Conservation (phyloP, 495 filamentous ascomycete genomes). For the Penicillium egyptiacum region DNA sequence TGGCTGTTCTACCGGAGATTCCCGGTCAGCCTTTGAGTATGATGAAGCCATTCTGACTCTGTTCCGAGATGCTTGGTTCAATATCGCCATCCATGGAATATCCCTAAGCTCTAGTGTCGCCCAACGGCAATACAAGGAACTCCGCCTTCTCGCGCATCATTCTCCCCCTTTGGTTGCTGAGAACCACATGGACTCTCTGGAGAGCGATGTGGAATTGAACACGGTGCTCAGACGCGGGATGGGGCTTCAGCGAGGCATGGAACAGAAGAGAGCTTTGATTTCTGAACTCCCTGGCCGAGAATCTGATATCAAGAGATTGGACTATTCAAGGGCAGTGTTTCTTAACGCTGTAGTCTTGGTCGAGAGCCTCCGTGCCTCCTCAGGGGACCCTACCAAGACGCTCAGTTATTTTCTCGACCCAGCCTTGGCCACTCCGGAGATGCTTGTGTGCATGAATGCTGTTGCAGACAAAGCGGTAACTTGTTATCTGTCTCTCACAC, state of each 20-base stretch:
- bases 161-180: conserved; percentile 83
- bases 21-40: conserved; percentile 36
- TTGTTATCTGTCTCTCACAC: conserved; percentile 68
- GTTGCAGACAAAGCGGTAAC: conserved; percentile 73
- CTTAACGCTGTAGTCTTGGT: conserved; percentile 82
- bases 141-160: conserved; percentile 78
- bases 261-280: conserved; percentile 76
- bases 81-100: conserved; percentile 91
- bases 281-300: conserved; percentile 71
- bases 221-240: conserved; percentile 82
- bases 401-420: conserved; percentile 91
- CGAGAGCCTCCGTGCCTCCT: conserved; percentile 76
- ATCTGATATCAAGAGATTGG: conserved; percentile 72
- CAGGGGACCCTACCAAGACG: conserved; percentile 83
- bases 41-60: conserved; percentile 65
- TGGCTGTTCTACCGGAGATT: conserved; percentile 40
- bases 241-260: conserved; percentile 68
- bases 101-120: conserved; percentile 66
- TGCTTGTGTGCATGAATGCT: conserved; percentile 82
- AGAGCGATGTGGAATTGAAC: conserved; percentile 95
- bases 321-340: conserved; percentile 87
- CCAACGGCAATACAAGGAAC: conserved; percentile 65
- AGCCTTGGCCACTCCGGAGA: conserved; percentile 72
- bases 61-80: conserved; percentile 94
- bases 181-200: conserved; percentile 78